phyloP scores from a whole-genome alignment of 768 basidiomycete genomes.

The Rhizopogon sp. region DNA sequence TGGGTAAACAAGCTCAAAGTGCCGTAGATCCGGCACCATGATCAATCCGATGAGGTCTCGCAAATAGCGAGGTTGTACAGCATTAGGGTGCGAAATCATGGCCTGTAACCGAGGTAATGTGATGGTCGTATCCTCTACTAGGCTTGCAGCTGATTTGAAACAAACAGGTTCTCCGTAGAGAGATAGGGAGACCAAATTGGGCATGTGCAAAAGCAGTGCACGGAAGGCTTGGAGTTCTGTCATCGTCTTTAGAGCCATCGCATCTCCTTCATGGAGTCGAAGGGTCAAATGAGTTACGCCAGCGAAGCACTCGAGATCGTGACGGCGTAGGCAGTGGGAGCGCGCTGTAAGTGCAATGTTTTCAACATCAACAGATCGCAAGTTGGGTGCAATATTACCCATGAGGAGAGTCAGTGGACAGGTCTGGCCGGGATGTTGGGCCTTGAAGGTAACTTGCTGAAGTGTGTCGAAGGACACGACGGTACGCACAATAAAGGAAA shows the following conservation, averaged over 20 bases:
- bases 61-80: slow-evolving; percentile 26
- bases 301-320: slow-evolving; percentile 12
- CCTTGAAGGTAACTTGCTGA: slow-evolving; percentile 25
- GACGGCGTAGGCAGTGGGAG: slow-evolving; percentile 9
- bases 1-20: slow-evolving; percentile 28
- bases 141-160: slow-evolving; percentile 15
- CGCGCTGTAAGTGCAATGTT: slow-evolving; percentile 22
- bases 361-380: slow-evolving; percentile 24
- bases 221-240: slow-evolving; percentile 23
- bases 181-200: slow-evolving; percentile 19
- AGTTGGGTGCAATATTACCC: slow-evolving; percentile 8
- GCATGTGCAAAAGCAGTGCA: slow-evolving; percentile 17
- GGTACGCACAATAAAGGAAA: slow-evolving; percentile 20
- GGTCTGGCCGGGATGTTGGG: slow-evolving; percentile 24
- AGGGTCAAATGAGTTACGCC: slow-evolving; percentile 21
- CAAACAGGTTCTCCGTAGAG: slow-evolving; percentile 24
- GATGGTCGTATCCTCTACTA: slow-evolving; percentile 6
- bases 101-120: slow-evolving; percentile 23
- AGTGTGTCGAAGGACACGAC: slow-evolving; percentile 13
- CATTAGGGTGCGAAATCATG: slow-evolving; percentile 23
- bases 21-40: slow-evolving; percentile 23
- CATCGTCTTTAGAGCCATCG: slow-evolving; percentile 21
- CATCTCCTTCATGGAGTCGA: slow-evolving; percentile 22
- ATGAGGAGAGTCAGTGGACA: slow-evolving; percentile 21
- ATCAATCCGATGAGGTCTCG: slow-evolving; percentile 24